A percentile compares a stretch with the other conserved stretches of the same genome.
Evolutionary conservation across 1,284 basidiomycete genomes (phyloP).

Genomic region (Ganoderma leucocontextum): DNA sequence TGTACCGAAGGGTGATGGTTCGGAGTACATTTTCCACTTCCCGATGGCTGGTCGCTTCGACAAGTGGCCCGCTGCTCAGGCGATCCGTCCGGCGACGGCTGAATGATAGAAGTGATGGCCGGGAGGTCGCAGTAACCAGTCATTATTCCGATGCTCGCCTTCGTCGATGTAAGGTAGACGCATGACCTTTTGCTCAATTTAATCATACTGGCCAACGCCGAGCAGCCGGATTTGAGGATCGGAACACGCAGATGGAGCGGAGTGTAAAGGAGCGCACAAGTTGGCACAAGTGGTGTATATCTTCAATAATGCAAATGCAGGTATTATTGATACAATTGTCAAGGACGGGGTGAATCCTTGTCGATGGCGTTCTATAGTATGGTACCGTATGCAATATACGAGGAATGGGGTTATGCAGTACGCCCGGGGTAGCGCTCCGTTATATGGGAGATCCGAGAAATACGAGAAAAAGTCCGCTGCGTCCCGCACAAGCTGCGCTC

Average conservation of each 20-base stretch:
- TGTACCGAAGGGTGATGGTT: constrained; percentile 29
- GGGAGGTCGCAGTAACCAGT: too few relatives aligned
- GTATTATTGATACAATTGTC: constrained; percentile 35
- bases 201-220: too few relatives aligned
- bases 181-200: too few relatives aligned
- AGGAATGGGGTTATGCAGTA: constrained; percentile 5
- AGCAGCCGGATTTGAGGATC: too few relatives aligned
- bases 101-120: not conserved
- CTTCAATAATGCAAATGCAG: constrained; percentile 21
- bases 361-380: constrained; percentile 23
- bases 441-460: not conserved
- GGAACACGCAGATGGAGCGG: too few relatives aligned
- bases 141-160: too few relatives aligned
- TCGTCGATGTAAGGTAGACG: too few relatives aligned
- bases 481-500: constrained; percentile 28
- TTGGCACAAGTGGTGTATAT: constrained; percentile 22
- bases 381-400: constrained; percentile 23
- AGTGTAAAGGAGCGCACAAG: not conserved
- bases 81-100: constrained; percentile 30
- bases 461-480: constrained; percentile 21
- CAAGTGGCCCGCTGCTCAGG: constrained; percentile 30
- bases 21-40: constrained; percentile 22
- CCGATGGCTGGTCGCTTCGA: constrained; percentile 30
- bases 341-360: constrained; percentile 19
- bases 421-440: not conserved